Conservation (phyloP, 495 filamentous ascomycete species). For the Stereocaulon alpinum region DNA sequence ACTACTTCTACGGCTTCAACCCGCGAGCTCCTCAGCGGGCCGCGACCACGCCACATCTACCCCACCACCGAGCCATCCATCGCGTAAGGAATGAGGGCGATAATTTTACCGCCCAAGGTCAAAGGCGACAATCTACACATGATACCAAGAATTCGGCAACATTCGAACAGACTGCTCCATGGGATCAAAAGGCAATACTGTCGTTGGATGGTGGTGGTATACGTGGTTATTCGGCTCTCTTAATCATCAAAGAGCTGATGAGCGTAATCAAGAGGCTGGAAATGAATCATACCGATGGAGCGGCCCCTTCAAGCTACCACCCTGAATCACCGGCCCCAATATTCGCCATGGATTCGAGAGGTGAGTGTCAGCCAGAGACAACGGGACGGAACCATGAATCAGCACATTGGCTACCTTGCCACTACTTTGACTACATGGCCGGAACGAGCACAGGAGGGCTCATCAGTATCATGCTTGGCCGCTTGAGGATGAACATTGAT, state of each 20-base stretch:
- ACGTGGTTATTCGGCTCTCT: slow-evolving; percentile 22
- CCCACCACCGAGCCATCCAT: background rate
- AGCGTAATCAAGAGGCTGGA: slow-evolving; percentile 13
- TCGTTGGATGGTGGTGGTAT: slow-evolving; percentile 25
- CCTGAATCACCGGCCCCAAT: slow-evolving; percentile 8
- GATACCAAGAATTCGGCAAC: slow-evolving; percentile 12
- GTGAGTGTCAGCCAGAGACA: background rate
- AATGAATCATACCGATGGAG: slow-evolving; percentile 8
- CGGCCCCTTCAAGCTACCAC: slow-evolving; percentile 20
- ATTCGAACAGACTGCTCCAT: slow-evolving; percentile 14
- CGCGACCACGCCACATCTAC: background rate
- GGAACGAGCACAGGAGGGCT: slow-evolving; percentile 27
- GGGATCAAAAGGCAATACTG: slow-evolving; percentile 19
- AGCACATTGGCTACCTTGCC: slow-evolving; percentile 21
- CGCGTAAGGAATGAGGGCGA: background rate
- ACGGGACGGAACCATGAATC: slow-evolving; percentile 1
- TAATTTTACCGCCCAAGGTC: background rate
- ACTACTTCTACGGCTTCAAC: background rate
- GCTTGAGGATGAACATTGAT: slow-evolving; percentile 42
- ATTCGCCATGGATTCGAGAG: background rate
- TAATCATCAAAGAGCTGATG: slow-evolving; percentile 24
- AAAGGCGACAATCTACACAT: slow-evolving; percentile 3
- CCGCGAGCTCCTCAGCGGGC: background rate
- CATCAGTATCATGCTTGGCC: slow-evolving; percentile 45
- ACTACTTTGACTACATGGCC: slow-evolving; percentile 26